These are phyloP conservation scores for Fraxinus cuspidata DNA, from an alignment of 257 asterid species.

Conservation along the genomic window DNA sequence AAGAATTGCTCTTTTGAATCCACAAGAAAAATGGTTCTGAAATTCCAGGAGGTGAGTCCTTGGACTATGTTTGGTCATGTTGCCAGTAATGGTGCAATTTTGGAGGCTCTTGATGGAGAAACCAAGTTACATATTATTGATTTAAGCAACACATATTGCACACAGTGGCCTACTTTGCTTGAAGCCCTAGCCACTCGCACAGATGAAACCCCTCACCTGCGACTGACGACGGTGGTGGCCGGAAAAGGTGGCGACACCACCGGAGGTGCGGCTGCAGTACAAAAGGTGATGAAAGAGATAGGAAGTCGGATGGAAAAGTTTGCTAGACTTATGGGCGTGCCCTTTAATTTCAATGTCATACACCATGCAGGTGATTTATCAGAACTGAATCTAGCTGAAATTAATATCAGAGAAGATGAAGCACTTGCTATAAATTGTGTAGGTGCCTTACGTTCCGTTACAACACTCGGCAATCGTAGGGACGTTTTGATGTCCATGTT, in stretches of 20 bases:
- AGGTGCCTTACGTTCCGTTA: slow-evolving; percentile 67
- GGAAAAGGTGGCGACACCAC: slow-evolving; percentile 30
- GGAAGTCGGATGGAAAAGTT: slow-evolving; percentile 87
- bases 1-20: slow-evolving; percentile 73
- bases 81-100: slow-evolving; percentile 86
- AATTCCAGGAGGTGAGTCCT: slow-evolving; percentile 92
- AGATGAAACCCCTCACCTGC: slow-evolving; percentile 88
- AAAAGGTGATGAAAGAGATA: slow-evolving; percentile 81
- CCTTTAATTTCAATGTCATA: slow-evolving; percentile 61
- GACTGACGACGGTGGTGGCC: slow-evolving; percentile 69
- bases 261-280: slow-evolving; percentile 41
- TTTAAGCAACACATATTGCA: slow-evolving; percentile 81
- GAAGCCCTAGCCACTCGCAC: slow-evolving; percentile 90
- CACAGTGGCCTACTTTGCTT: slow-evolving; percentile 96
- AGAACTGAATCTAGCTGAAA: slow-evolving; percentile 48
- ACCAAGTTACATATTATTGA: slow-evolving; percentile 70
- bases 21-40: slow-evolving; percentile 62
- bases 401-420: slow-evolving; percentile 71
- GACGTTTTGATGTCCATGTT: slow-evolving; percentile 57
- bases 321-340: slow-evolving; percentile 96
- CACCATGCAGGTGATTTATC: slow-evolving; percentile 84
- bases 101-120: slow-evolving; percentile 94
- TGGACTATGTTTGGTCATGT: slow-evolving; percentile 95
- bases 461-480: slow-evolving; percentile 46
- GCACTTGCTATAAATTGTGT: slow-evolving; percentile 78